Base-by-base conservation (phyloP, 2,329 filamentous ascomycete genomes). In the Lasiodiplodia sp. region DNA sequence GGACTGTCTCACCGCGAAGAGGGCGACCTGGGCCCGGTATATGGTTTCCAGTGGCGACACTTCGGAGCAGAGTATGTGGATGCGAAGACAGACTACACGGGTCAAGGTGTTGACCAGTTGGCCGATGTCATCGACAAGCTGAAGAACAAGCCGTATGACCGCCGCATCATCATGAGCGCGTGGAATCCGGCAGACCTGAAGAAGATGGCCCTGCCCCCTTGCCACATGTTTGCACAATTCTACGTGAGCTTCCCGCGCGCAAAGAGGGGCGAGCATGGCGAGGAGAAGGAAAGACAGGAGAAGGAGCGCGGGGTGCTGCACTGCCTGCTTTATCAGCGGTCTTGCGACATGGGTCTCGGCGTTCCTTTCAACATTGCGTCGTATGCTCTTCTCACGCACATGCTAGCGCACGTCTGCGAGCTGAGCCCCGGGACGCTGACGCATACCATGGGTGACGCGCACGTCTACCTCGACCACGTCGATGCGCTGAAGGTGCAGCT, bases 11-110 rank as follows among this genome's bases (percentile, higher is more conserved):
- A 97, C 77, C 92, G 95, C 69, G 92, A 89, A 65, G 92, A 90
- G 23, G 96, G 96, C 72, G 96, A 99, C 76, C 85, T 99, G 0
- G 96, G 96, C 0, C 96, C 96, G 37, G 94, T 98, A 0, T 99
- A 99, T 78, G 96, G 96, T 1, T 99, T 99, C 83, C 96, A 99
- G 82, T 99, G 96, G 96, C 92, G 96, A 3, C 95, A 98, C 81
- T 99, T 99, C 76, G 96, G 96, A 63, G 96, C 96, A 4, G 89
- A 93, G 70, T 99, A 99, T 79, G 84, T 90, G 21, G 91, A 95
- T 76, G 87, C 90, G 16, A 84, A 89, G 72, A 87, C 91, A 0
- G 93, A 98, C 78, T 99, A 99, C 81, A 86, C 88, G 0, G 94
- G 92, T 0, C 86, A 97, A 78, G 96, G 96, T 21, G 93, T 97